Percentiles rank a stretch among this genome's conserved stretches.
Evolutionary conservation across 345 rosid species (phyloP).

Genomic region (Iberis pinnata): DNA sequence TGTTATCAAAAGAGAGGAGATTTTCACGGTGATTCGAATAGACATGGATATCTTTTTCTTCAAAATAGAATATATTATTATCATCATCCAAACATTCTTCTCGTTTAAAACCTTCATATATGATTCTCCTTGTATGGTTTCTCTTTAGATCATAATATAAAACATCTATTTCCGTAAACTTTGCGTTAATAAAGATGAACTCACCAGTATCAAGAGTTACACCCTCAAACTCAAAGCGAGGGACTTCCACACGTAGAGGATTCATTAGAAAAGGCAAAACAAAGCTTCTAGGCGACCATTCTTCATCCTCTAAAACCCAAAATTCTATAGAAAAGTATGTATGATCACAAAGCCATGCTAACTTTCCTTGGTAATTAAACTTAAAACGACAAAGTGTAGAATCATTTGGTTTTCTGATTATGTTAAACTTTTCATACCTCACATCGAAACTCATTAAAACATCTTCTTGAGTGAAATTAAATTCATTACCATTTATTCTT

Average conservation of each 20-base stretch:
- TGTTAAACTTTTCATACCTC: slow-evolving; percentile 10
- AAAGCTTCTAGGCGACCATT: slow-evolving; percentile 6
- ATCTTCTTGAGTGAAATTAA: neutral
- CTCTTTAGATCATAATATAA: slow-evolving; percentile 11
- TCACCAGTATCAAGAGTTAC: neutral
- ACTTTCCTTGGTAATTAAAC: slow-evolving; percentile 9
- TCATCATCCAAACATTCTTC: too few relatives aligned
- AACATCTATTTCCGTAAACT: neutral
- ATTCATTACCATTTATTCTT: too few relatives aligned
- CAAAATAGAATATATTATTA: too few relatives aligned
- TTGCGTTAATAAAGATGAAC: neutral
- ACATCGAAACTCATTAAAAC: slow-evolving; percentile 3
- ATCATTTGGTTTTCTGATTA: neutral
- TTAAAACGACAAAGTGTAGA: neutral
- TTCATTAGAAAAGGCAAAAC: neutral
- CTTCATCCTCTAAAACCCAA: slow-evolving; percentile 17
- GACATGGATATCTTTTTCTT: too few relatives aligned
- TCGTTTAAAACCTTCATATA: too few relatives aligned
- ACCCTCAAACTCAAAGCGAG: too few relatives aligned
- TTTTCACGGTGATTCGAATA: too few relatives aligned
- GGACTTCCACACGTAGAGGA: too few relatives aligned
- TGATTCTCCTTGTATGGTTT: neutral
- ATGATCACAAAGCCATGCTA: neutral
- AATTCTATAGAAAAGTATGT: neutral
- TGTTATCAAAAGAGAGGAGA: too few relatives aligned